phyloP scores from a whole-genome alignment of 2,329 filamentous ascomycete species.

The Anthostomella pinea region DNA sequence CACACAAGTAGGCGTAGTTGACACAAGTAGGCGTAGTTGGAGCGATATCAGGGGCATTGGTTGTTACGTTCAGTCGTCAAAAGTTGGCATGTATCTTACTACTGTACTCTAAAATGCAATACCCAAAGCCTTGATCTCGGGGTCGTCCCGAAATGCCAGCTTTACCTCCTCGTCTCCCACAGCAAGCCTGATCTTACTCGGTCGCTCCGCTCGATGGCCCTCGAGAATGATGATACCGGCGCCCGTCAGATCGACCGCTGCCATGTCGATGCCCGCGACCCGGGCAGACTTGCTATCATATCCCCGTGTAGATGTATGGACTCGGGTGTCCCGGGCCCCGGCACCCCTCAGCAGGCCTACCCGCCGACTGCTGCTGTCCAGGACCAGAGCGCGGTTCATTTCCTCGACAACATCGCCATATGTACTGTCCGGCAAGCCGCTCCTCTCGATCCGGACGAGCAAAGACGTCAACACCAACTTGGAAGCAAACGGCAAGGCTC shows the following conservation, averaged over 20 bases:
- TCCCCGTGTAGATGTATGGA: constrained; percentile 21
- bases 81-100: too few relatives aligned
- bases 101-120: constrained; percentile 41
- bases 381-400: constrained; percentile 64
- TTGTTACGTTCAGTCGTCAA: too few relatives aligned
- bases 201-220: constrained; percentile 74
- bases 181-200: constrained; percentile 80
- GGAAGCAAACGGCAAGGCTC: constrained; percentile 73
- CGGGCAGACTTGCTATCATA: constrained; percentile 19
- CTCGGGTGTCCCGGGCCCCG: constrained; percentile 24
- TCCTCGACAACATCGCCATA: constrained; percentile 90
- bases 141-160: constrained; percentile 83
- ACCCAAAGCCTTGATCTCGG: constrained; percentile 77
- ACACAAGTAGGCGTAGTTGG: background rate
- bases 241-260: constrained; percentile 79
- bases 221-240: constrained; percentile 87
- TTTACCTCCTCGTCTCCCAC: constrained; percentile 90
- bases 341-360: constrained; percentile 51
- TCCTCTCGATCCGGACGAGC: constrained; percentile 73
- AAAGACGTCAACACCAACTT: constrained; percentile 86
- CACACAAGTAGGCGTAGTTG: too few relatives aligned
- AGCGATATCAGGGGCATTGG: background rate
- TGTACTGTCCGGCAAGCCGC: constrained; percentile 81
- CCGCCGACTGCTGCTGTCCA: constrained; percentile 59
- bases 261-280: constrained; percentile 53